phyloP scores from a whole-genome alignment of 108 stramenopile genomes.

The Schizochytrium sp. region DNA sequence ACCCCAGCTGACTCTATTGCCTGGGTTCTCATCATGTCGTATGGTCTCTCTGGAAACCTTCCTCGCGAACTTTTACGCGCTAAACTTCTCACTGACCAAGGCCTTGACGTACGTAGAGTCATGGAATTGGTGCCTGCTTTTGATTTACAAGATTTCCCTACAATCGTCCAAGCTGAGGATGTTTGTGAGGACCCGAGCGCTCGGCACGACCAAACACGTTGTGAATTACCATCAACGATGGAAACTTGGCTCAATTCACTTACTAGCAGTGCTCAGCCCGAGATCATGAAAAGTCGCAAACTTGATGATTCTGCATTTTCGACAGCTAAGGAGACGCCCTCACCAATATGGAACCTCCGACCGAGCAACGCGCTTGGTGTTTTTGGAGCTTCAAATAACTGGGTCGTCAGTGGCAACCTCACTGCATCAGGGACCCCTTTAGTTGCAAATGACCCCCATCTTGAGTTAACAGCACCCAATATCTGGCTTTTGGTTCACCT shows the following conservation, averaged over 20 bases:
- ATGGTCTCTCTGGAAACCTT: constrained; percentile 56
- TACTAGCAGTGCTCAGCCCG: not conserved
- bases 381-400: constrained; percentile 58
- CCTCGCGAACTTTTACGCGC: not conserved
- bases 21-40: constrained; percentile 62
- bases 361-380: not conserved
- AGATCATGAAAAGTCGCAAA: not conserved
- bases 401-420: constrained; percentile 52
- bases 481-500: constrained; percentile 60
- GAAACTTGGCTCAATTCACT: not conserved
- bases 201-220: not conserved
- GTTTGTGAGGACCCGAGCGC: not conserved
- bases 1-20: constrained; percentile 44
- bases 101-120: not conserved
- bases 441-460: constrained; percentile 64
- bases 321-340: not conserved
- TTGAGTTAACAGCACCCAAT: constrained; percentile 45
- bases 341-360: not conserved
- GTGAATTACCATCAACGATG: not conserved
- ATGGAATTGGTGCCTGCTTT: constrained; percentile 59
- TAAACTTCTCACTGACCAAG: not conserved
- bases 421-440: constrained; percentile 10
- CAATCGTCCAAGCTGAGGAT: constrained; percentile 8
- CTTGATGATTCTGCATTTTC: not conserved
- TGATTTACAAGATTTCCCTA: constrained; percentile 44